These are phyloP conservation scores for Populus hybrid DNA, from an alignment of 441 rosid species.

Conservation along the genomic window DNA sequence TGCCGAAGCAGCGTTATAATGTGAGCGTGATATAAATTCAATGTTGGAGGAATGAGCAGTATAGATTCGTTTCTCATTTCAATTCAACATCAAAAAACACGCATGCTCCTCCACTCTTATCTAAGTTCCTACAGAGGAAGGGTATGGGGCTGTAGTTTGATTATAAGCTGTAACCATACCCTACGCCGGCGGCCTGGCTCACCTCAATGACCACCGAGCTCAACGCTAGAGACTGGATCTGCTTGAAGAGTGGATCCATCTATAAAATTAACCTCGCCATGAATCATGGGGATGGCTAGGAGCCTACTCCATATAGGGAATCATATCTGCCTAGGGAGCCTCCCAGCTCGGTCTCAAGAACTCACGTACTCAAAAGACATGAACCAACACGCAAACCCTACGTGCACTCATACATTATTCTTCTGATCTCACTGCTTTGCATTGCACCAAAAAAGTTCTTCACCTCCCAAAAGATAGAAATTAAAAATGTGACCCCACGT, in stretches of 20 bases:
- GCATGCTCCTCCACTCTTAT: background rate
- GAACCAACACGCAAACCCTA: constrained; percentile 73
- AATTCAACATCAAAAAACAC: background rate
- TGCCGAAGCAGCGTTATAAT: background rate
- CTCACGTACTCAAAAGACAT: constrained; percentile 42
- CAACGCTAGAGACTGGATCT: background rate
- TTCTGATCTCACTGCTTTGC: constrained; percentile 12
- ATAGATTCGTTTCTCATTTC: background rate
- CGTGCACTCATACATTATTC: constrained; percentile 64
- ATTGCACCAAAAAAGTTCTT: constrained; percentile 10
- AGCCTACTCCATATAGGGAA: constrained; percentile 37
- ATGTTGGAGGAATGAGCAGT: background rate
- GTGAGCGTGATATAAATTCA: background rate
- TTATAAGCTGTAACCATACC: background rate
- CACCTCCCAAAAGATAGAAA: constrained; percentile 10
- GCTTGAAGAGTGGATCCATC: background rate
- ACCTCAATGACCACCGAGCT: background rate
- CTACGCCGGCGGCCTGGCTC: background rate
- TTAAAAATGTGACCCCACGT: constrained; percentile 22
- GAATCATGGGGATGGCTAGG: constrained; percentile 30
- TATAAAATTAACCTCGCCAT: constrained; percentile 20
- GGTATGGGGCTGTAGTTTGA: background rate
- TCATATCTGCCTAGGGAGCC: constrained; percentile 43
- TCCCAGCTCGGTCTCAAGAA: constrained; percentile 10
- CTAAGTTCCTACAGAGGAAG: background rate